Conservation (phyloP, 768 basidiomycete genomes). For the Clavulina sp. region DNA sequence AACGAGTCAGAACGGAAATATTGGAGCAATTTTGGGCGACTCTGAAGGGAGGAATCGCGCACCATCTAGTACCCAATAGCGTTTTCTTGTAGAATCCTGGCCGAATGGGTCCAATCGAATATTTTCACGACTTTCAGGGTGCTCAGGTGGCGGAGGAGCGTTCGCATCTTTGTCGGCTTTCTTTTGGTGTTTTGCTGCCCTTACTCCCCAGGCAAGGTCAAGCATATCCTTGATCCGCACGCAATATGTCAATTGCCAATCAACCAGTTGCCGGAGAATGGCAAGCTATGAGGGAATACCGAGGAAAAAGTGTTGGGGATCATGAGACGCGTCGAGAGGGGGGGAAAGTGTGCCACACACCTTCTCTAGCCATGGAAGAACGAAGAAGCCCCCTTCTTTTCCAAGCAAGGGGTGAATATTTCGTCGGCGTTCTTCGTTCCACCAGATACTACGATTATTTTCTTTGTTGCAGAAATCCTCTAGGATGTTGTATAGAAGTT, state of each 20-base stretch:
- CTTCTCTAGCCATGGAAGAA: slow-evolving; percentile 68
- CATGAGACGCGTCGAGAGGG: slow-evolving; percentile 11
- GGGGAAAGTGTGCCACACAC: slow-evolving; percentile 28
- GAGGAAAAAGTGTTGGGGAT: slow-evolving; percentile 13
- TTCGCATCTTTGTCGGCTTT: slow-evolving; percentile 37
- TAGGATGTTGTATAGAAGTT: slow-evolving; percentile 27
- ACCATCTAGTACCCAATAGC: slow-evolving; percentile 84
- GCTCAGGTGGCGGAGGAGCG: slow-evolving; percentile 31
- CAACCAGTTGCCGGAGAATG: slow-evolving; percentile 69
- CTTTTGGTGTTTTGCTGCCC: slow-evolving; percentile 73
- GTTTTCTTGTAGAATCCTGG: slow-evolving; percentile 55
- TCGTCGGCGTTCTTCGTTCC: slow-evolving; percentile 47
- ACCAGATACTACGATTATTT: slow-evolving; percentile 42
- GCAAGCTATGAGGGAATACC: slow-evolving; percentile 37
- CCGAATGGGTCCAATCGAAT: slow-evolving; percentile 56
- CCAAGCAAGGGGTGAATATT: slow-evolving; percentile 64
- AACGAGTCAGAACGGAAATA: slow-evolving; percentile 1
- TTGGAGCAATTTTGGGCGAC: neutral
- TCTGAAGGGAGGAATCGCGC: slow-evolving; percentile 35
- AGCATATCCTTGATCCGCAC: slow-evolving; percentile 50
- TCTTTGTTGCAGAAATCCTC: slow-evolving; percentile 29
- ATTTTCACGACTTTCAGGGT: slow-evolving; percentile 47
- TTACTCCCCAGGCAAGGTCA: slow-evolving; percentile 76
- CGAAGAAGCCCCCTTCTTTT: slow-evolving; percentile 61
- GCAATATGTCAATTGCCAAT: slow-evolving; percentile 60